Conservation (phyloP, 192 early-diverging fungal species). For the Endogone sp. region DNA sequence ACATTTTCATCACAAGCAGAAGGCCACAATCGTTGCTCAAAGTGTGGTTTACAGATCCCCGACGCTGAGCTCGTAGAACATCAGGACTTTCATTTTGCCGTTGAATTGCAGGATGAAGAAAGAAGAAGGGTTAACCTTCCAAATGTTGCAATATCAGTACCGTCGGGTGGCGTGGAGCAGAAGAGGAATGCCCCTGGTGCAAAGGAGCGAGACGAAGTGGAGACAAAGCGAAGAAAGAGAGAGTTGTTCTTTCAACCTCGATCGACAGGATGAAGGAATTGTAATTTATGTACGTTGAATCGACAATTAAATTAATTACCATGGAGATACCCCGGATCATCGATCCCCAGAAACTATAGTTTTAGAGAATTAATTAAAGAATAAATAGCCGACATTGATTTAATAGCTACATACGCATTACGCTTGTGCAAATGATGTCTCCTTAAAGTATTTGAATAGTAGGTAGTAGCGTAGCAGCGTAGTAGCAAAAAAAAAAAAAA, state of each 20-base stretch:
- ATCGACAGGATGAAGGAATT: background rate
- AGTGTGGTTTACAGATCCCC: slow-evolving; percentile 21
- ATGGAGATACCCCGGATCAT: no score
- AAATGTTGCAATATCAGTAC: background rate
- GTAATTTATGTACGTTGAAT: no score
- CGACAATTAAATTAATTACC: no score
- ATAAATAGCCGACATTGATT: no score
- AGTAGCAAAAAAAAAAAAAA: no score
- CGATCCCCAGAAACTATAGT: no score
- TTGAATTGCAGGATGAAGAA: slow-evolving; percentile 32
- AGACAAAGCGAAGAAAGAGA: background rate
- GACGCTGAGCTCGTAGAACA: slow-evolving; percentile 35
- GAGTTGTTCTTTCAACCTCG: slow-evolving; percentile 14
- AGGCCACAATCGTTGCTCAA: slow-evolving; percentile 12
- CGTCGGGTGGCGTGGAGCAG: background rate
- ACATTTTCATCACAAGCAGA: background rate
- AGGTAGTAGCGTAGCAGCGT: no score
- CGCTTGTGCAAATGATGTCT: no score
- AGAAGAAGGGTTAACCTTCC: background rate
- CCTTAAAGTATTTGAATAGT: no score
- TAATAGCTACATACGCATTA: no score
- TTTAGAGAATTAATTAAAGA: no score
- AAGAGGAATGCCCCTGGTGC: background rate
- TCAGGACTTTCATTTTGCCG: slow-evolving; percentile 52
- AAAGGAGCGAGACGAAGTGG: background rate